Conservation (phyloP, 352 stramenopile species). For the Pythium plurisporium region DNA sequence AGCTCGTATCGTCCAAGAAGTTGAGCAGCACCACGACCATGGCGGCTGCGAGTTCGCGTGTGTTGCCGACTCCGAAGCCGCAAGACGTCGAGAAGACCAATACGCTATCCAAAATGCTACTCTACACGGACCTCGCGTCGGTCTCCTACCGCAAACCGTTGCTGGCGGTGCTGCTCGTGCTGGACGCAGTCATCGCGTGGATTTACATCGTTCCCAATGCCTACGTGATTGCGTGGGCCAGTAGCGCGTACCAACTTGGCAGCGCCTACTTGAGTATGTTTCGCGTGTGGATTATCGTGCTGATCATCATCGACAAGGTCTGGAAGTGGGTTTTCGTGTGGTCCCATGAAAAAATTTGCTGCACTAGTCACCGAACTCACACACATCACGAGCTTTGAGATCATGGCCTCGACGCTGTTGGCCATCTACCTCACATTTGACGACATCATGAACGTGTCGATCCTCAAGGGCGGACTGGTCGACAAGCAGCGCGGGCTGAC, state of each 20-base stretch:
- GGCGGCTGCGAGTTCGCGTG: neutral
- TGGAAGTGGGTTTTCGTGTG: constrained; percentile 16
- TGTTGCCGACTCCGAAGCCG: neutral
- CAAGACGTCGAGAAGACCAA: constrained; percentile 3
- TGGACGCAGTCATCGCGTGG: constrained; percentile 21
- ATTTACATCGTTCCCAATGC: constrained; percentile 24
- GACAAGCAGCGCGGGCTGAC: constrained; percentile 20
- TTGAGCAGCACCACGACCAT: neutral
- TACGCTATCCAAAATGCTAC: constrained; percentile 22
- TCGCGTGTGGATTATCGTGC: constrained; percentile 22
- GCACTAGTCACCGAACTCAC: constrained; percentile 24
- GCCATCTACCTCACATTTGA: constrained; percentile 14
- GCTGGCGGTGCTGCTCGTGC: constrained; percentile 12
- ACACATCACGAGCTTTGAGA: constrained; percentile 22
- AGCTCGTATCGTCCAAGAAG: neutral
- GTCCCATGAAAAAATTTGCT: constrained; percentile 8
- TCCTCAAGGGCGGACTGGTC: constrained; percentile 15
- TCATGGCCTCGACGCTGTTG: constrained; percentile 25
- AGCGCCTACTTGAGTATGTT: constrained; percentile 25
- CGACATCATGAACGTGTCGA: constrained; percentile 14
- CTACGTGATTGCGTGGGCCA: constrained; percentile 23
- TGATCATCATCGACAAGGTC: constrained; percentile 16
- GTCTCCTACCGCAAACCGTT: constrained; percentile 20
- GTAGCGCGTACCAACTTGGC: constrained; percentile 17
- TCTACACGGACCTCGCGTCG: constrained; percentile 25